Evolutionary conservation across 2,329 filamentous ascomycete genomes (phyloP), one percentile per base, ranked within the genome.

Genomic region (Exophiala phaeomuriformis): DNA sequence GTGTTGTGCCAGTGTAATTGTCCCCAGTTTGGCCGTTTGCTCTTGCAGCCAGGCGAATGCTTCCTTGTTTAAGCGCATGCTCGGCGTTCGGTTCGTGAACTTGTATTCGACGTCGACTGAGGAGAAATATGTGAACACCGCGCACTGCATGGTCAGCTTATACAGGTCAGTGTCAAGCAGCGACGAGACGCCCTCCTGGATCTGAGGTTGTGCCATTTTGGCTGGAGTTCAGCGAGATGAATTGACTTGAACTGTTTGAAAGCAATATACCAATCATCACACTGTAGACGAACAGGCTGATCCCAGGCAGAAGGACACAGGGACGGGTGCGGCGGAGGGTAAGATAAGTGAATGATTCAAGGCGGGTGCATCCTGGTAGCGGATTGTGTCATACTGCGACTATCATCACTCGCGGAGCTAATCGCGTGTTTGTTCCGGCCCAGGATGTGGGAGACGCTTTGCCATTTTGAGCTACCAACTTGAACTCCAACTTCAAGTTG

Each of bases 101-200:
- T 86, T 83, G 67, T 97, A 98, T 2, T 88, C 90, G 54, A 97
- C 93, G 42, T 84, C 80, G 53, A 76, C 74, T 54, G 90, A 78
- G 33, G 85, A 85, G 70, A 95, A 97, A 75, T 90, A 94, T 71
- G 94, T 94, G 63, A 94, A 80, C 61, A 97, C 85, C 57, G 90
- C 90, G 68, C 88, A 95, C 84, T 98, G 93, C 93, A 98, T 98
- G 19, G 93, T 98, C 71, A 98, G 73, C 72, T 98, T 98, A 80
- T 96, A 98, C 57, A 98, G 71, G 68, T 86, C 83, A 10, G 86
- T 91, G 66, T 93, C 88, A 51, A 93, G 77, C 66, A 93, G 85
- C 66, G 87, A 91, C 65, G 83, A 86, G 66, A 91, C 82, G 48
- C 87, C 88, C 72, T 88, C 86, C 3, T 86, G 84, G 47, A 52